Base-by-base conservation (phyloP, 768 basidiomycete genomes). In the Tylopilus sp. region DNA sequence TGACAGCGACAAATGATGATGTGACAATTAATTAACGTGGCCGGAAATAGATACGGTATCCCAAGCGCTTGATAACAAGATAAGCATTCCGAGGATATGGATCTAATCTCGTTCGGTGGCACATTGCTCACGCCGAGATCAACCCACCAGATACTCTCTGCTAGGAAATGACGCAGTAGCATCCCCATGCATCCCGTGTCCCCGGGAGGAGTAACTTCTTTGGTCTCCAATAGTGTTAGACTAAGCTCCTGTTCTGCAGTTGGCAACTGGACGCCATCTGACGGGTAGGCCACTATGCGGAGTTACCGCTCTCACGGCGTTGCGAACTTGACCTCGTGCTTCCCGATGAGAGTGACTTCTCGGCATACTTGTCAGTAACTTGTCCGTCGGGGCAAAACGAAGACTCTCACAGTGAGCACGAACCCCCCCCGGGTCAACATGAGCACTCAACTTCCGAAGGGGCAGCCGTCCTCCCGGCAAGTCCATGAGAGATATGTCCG, bases 401-500 rank as follows among this genome's bases (percentile, higher is more conserved):
- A 34, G 48, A 38, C 30, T 16, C 67, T 57, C 51, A 68, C 65
- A 1, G 24, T 40, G 14, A 59, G 52, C 21, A 31, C 19, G 19
- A 61, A 44, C 24, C 36, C 53, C 52, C 5, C 26, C 24, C 41
- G 47, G 13, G 8, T 55, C 58, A 29, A 52, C 11, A 33, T 36
- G 34, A 16, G 21, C 51, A 21, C 16, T 45, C 37, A 36, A 45
- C 13, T 17, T 40, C n/a, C 28, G 37, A 36, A 5, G 2, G 3
- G 16, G 5, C 16, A 16, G 16, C 24, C 29, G 51, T 51, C 21
- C 29, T 41, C 10, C 44, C 24, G 58, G 47, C 12, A 70, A 10
- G 12, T 68, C 63, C 13, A 51, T 48, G 26, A 70, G 61, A 3
- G 56, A 49, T 6, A 70, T 53, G 11, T 59, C 56, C 6, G 21